Evolutionary conservation across 176 grass and related monocot species (phyloP).

Genomic region (Pontederia crassipes): DNA sequence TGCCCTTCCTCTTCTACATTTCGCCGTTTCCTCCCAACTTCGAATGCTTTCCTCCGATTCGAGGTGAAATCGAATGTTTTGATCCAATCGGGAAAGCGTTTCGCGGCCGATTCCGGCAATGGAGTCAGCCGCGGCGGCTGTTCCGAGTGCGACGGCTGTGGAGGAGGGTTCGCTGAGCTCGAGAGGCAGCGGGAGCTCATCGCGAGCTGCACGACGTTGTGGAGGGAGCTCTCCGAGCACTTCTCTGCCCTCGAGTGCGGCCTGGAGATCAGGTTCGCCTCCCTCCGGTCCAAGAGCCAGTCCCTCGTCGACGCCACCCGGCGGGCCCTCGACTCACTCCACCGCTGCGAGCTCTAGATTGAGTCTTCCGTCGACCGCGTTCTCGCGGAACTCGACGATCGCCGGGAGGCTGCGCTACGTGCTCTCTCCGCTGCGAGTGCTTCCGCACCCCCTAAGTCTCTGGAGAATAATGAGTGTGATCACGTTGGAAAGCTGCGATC

Average conservation of each 20-base stretch:
- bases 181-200: slow-evolving; percentile 71
- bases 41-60: slow-evolving; percentile 17
- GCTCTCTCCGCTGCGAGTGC: background rate
- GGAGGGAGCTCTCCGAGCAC: slow-evolving; percentile 61
- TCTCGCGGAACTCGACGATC: slow-evolving; percentile 34
- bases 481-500: slow-evolving; percentile 32
- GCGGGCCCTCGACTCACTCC: slow-evolving; percentile 38
- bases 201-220: slow-evolving; percentile 49
- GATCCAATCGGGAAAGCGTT: background rate
- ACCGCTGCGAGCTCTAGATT: slow-evolving; percentile 43
- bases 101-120: slow-evolving; percentile 18
- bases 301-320: slow-evolving; percentile 32
- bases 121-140: slow-evolving; percentile 1
- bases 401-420: slow-evolving; percentile 15
- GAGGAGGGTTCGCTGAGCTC: slow-evolving; percentile 54
- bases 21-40: background rate
- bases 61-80: slow-evolving; percentile 2
- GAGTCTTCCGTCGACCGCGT: slow-evolving; percentile 40
- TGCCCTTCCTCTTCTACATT: background rate
- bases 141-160: slow-evolving; percentile 17
- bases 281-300: slow-evolving; percentile 44
- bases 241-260: slow-evolving; percentile 49
- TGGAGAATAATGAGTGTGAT: background rate
- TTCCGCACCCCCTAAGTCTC: background rate
- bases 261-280: slow-evolving; percentile 40